A percentile compares a stretch with the other conserved stretches of the same genome.
These are phyloP conservation scores for Verticillium tricorpus DNA, from an alignment of 2,329 filamentous ascomycete species.

Conservation along the genomic window DNA sequence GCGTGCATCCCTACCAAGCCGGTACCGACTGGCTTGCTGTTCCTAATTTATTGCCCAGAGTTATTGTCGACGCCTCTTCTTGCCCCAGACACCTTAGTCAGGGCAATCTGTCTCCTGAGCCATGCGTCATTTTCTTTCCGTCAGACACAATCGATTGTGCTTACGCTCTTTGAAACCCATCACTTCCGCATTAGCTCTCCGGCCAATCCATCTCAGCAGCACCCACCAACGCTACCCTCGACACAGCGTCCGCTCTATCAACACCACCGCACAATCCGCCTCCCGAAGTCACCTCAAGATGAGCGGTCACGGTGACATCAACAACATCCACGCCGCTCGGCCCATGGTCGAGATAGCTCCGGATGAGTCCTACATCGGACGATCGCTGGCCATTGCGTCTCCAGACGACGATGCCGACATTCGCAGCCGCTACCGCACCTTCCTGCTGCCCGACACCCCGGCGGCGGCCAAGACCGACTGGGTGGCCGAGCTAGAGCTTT, in stretches of 20 bases:
- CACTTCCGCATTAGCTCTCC: too few species aligned
- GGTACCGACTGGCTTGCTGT: too few species aligned
- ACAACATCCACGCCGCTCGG: constrained; percentile 24
- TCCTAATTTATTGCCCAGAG: too few species aligned
- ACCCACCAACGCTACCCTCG: too few species aligned
- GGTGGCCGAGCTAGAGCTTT: constrained; percentile 52
- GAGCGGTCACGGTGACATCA: constrained; percentile 25
- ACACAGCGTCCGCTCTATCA: neutral
- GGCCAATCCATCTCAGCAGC: too few species aligned
- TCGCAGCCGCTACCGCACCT: constrained; percentile 51
- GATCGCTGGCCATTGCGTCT: constrained; percentile 37
- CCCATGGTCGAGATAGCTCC: constrained; percentile 9
- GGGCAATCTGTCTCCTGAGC: too few species aligned
- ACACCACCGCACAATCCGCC: neutral
- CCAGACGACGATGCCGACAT: constrained; percentile 41
- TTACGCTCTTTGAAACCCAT: too few species aligned
- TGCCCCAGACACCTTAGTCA: too few species aligned
- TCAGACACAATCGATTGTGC: too few species aligned
- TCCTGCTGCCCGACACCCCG: constrained; percentile 36
- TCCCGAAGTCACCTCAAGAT: constrained; percentile 5
- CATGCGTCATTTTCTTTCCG: too few species aligned
- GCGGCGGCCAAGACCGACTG: constrained; percentile 42
- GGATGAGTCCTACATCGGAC: constrained; percentile 18
- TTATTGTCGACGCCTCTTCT: too few species aligned
- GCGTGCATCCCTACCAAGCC: too few species aligned